These are phyloP conservation scores for Penicillium sp. DNA, from an alignment of 2,329 filamentous ascomycete species.

Conservation along the genomic window DNA sequence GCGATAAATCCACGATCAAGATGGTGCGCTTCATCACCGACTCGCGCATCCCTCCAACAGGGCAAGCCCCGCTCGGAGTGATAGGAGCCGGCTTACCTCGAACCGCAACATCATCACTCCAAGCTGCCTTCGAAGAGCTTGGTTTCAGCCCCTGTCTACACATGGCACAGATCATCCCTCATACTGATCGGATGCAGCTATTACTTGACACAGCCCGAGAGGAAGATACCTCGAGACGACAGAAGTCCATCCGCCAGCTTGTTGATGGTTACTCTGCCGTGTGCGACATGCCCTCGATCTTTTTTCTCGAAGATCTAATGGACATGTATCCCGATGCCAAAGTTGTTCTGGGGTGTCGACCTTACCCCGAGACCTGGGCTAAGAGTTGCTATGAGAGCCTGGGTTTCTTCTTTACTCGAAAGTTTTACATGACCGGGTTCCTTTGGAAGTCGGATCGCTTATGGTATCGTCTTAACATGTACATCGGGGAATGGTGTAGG, in stretches of 20 bases:
- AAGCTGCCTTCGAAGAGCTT: background rate
- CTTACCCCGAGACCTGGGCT: background rate
- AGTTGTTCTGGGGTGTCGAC: background rate
- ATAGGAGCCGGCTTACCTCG: background rate
- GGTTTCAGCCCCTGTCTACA: background rate
- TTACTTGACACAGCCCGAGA: background rate
- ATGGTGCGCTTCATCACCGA: background rate
- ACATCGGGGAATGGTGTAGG: background rate
- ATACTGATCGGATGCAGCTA: background rate
- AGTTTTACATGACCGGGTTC: background rate
- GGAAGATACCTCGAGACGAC: background rate
- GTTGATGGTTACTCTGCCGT: background rate
- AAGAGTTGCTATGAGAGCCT: background rate
- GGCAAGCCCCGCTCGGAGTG: background rate
- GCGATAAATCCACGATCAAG: background rate
- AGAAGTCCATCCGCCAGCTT: background rate
- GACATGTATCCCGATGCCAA: background rate
- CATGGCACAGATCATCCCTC: background rate
- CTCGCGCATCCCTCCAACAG: constrained; percentile 1
- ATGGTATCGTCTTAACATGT: background rate
- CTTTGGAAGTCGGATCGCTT: background rate
- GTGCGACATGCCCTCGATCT: background rate
- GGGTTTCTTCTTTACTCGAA: background rate
- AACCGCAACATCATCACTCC: background rate
- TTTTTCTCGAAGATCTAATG: background rate